These are phyloP conservation scores for Suillus luteus DNA, from an alignment of 768 basidiomycete genomes.

Conservation along the genomic window DNA sequence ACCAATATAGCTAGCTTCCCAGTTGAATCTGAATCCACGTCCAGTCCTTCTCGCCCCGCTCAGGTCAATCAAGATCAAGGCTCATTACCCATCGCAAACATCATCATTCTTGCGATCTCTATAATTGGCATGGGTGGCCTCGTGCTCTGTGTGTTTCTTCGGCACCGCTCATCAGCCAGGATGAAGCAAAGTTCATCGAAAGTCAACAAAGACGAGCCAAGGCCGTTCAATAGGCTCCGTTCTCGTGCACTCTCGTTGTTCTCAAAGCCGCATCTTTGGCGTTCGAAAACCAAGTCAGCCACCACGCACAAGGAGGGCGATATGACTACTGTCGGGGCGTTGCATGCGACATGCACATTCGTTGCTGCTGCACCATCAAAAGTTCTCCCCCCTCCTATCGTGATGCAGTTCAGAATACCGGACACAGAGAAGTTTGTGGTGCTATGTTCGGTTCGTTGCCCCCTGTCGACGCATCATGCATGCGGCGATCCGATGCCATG, in stretches of 20 bases:
- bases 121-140: slow-evolving; percentile 24
- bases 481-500: not conserved
- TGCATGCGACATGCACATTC: slow-evolving; percentile 25
- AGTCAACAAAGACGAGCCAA: not conserved
- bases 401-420: slow-evolving; percentile 26
- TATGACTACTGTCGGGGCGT: slow-evolving; percentile 23
- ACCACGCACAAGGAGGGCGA: slow-evolving; percentile 4
- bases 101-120: slow-evolving; percentile 22
- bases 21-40: not conserved
- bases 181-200: not conserved
- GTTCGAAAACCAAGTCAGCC: not conserved
- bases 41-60: not conserved
- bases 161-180: slow-evolving; percentile 17
- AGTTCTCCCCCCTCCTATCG: slow-evolving; percentile 22
- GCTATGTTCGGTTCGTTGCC: not conserved
- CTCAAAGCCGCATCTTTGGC: slow-evolving; percentile 9
- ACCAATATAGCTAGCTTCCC: slow-evolving; percentile 1
- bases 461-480: not conserved
- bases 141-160: slow-evolving; percentile 22
- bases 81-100: slow-evolving; percentile 18
- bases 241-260: slow-evolving; percentile 3
- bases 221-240: not conserved
- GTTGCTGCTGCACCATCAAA: slow-evolving; percentile 31
- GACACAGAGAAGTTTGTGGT: slow-evolving; percentile 15
- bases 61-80: not conserved